Percentiles rank a stretch among this genome's conserved stretches.
Evolutionary conservation across 2,329 filamentous ascomycete species (phyloP).

Genomic region (Pseudopyricularia cyperi): DNA sequence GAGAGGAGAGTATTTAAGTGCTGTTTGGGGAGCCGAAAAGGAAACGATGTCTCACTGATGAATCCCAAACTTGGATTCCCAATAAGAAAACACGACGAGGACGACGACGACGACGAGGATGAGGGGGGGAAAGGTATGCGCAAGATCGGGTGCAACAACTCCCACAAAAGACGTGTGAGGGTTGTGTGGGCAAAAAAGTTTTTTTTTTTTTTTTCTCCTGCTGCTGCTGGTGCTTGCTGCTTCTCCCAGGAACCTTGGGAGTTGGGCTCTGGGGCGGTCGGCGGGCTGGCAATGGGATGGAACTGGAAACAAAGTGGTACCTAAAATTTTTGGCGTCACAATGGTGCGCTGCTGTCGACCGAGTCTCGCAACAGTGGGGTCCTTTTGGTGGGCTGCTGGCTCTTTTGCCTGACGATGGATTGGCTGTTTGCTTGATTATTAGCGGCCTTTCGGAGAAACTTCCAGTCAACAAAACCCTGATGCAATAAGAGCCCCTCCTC

Average conservation of each 20-base stretch:
- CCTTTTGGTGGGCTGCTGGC: slow-evolving; percentile 5
- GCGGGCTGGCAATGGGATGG: background rate
- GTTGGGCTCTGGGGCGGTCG: background rate
- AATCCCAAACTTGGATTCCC: background rate
- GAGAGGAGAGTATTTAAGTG: background rate
- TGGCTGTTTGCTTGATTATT: slow-evolving; percentile 8
- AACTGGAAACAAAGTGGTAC: background rate
- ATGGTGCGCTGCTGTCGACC: background rate
- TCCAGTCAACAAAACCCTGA: background rate
- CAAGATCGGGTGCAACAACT: slow-evolving; percentile 2
- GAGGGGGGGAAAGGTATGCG: background rate
- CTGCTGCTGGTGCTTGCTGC: no score
- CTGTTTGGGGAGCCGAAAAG: background rate
- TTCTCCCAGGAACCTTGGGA: background rate
- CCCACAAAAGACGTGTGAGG: slow-evolving; percentile 4
- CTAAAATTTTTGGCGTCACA: slow-evolving; percentile 4
- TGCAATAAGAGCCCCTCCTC: background rate
- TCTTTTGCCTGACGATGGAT: slow-evolving; percentile 23
- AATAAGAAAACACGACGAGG: background rate
- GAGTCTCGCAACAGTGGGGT: background rate
- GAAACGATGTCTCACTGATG: background rate
- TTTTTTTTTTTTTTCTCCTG: slow-evolving; percentile 8
- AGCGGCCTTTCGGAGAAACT: background rate
- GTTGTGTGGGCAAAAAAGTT: slow-evolving; percentile 14
- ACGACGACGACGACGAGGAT: no score